Base-by-base conservation (phyloP, 2,329 filamentous ascomycete genomes). In the Beauveria sp. region DNA sequence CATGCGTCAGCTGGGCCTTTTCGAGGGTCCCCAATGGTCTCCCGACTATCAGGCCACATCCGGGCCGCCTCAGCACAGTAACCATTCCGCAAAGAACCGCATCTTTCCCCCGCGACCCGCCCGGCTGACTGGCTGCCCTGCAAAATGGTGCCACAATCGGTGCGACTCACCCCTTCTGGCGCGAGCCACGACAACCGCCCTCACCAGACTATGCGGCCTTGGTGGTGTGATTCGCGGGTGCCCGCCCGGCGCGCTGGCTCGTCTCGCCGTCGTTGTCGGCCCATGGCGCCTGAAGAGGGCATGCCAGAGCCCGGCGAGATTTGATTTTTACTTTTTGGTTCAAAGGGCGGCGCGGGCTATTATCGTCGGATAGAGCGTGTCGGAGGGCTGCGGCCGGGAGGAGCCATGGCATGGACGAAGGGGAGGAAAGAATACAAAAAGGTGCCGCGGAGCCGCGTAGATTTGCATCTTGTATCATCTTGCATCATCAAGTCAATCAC, bases 181-280 rank as follows among this genome's bases (percentile, higher is more conserved):
- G 31, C 12, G 18, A 40, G 43, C 43, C 42, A 22, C 16, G 18
- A 9, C n/a, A 14, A 20, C 34, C 14, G 5, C 22, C 22, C 18
- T 38, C 28, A 38, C n/a, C 26, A 48, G 14, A 26, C 31, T n/a
- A 16, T 22, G 34, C 9, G 51, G 3, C 51, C 12, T 38, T 14
- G 51, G 59, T 61, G 59, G 59, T 61, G 59, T 61, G 59, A 61
- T 61, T 49, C 34, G 38, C 18, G 43, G 42, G 42, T 22, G 55
- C 34, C 34, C 34, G 34, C 34, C 34, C 28, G 10, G 43, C 28
- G 55, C n/a, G 31, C 4, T n/a, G 34, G 26, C 43, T 48, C 26
- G 28, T 50, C 55, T 50, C n/a, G 28, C 55, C 55, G 42, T 58
- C 34, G 28, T 46, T 46, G 55, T 22, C 43, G 28, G 28, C 53